These are phyloP conservation scores for Cucumis melo DNA, from an alignment of 306 rosid species.

Conservation along the genomic window DNA sequence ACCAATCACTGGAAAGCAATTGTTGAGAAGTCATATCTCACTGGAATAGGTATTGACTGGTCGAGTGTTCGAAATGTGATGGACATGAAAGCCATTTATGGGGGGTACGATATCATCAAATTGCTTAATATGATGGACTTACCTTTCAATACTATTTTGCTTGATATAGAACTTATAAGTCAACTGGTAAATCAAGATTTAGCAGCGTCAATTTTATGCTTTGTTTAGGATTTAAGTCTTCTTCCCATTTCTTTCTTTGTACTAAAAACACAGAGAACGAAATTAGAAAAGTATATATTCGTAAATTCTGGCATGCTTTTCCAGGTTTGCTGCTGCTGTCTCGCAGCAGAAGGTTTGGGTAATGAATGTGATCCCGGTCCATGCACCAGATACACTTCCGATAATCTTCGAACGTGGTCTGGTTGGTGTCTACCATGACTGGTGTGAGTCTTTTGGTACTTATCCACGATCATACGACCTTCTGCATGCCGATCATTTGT, in stretches of 20 bases:
- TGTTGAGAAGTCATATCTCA: conserved; percentile 67
- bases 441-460: conserved; percentile 89
- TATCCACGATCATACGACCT: conserved; percentile 94
- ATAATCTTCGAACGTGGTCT: conserved; percentile 83
- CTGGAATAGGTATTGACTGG: conserved; percentile 90
- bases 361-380: conserved; percentile 87
- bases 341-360: conserved; percentile 80
- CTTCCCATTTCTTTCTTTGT: neutral
- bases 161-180: conserved; percentile 9
- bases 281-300: neutral
- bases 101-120: conserved; percentile 58
- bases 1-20: conserved; percentile 73
- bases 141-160: conserved; percentile 7
- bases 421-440: conserved; percentile 74
- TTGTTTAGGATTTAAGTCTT: neutral
- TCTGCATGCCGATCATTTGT: conserved; percentile 88
- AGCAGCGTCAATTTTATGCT: neutral
- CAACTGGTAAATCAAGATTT: neutral
- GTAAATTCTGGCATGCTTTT: neutral
- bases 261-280: neutral
- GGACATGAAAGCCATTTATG: conserved; percentile 93
- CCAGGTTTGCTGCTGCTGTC: conserved; percentile 81
- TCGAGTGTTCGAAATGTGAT: conserved; percentile 65
- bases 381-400: conserved; percentile 80
- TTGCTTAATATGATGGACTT: conserved; percentile 8